These are phyloP conservation scores for Penicillium subrubescens DNA, from an alignment of 495 filamentous ascomycete species.

Conservation along the genomic window DNA sequence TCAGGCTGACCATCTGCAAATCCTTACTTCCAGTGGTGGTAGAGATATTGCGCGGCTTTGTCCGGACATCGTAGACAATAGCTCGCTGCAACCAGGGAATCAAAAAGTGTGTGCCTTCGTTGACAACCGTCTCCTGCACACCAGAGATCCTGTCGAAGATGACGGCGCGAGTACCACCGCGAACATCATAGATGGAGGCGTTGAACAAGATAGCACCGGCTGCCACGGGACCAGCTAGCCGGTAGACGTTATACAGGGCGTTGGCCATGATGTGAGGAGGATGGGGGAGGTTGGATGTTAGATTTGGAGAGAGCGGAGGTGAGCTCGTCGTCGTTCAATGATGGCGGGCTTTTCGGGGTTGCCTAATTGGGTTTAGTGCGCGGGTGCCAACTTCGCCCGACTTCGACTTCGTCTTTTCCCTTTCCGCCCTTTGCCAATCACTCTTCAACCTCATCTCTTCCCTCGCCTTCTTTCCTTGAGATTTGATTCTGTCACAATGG, in stretches of 20 bases:
- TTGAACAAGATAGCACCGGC: conserved; percentile 63
- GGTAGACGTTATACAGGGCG: conserved; percentile 64
- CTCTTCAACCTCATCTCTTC: conserved; percentile 28
- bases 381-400: conserved; percentile 39
- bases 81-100: conserved; percentile 94
- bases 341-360: conserved; percentile 43
- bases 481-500: conserved; percentile 60
- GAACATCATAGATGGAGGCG: conserved; percentile 92
- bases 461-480: conserved; percentile 5
- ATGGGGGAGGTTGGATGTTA: conserved; percentile 21
- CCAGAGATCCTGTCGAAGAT: conserved; percentile 96
- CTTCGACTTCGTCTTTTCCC: conserved; percentile 31
- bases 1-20: conserved; percentile 99
- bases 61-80: conserved; percentile 97
- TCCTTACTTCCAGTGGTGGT: conserved; percentile 99
- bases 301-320: conserved; percentile 11
- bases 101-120: conserved; percentile 97
- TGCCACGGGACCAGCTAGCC: conserved; percentile 69
- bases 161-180: conserved; percentile 88
- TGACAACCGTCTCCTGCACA: conserved; percentile 88
- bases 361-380: conserved; percentile 49
- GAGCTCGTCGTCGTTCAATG: conserved; percentile 17
- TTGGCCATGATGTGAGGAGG: conserved; percentile 53
- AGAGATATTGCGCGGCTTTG: conserved; percentile 92
- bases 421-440: conserved; percentile 24